Evolutionary conservation across 1,139 yeast genomes (phyloP), one percentile per base, ranked within the genome.

Genomic region (Hansenula sp.): DNA sequence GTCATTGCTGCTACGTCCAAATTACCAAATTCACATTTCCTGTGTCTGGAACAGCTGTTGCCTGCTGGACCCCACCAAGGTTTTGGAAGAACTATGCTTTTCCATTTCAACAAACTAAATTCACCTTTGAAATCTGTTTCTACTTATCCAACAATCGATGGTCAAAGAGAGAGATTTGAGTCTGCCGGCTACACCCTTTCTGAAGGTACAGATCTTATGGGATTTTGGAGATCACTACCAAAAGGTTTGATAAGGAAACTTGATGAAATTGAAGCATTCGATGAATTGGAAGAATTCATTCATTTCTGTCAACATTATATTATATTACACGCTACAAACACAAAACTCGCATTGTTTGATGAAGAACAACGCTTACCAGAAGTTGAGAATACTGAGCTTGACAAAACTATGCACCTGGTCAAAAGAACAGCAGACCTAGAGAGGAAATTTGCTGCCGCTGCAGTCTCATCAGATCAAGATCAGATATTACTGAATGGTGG

Each of bases 261-360:
- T 16, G 71, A 70, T 13, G 45, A 60, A 2, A 72, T 83, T 25
- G 95, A 87, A 59, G 77, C 76, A 9, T 87, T 87, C 62, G 96
- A 87, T 59, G 96, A 87, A 62, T 77, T 87, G 80, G 96, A 87
- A 61, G 96, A 87, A 60, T 86, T 86, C 51, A 74, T 82, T 27
- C 61, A 84, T 16, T 87, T 85, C 57, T 81, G 90, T 50, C 94
- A 85, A 54, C 94, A 86, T 59, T 87, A 87, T 58, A 70, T 82
- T 33, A 70, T 84, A 30, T 68, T 83, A 4, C 90, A 84, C 61
- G 88, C 90, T 1, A 72, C 81, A 1, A 79, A 76, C 55, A 27
- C 38, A 7, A 44, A 40, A 0, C 50, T 57, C 16, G 15, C 36
- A 15, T 49, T 61, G 21, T 42, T 42, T 10, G 41, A 31, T 12